Evolutionary conservation across 495 filamentous ascomycete species (phyloP).

Genomic region (Articulospora tetracladia): DNA sequence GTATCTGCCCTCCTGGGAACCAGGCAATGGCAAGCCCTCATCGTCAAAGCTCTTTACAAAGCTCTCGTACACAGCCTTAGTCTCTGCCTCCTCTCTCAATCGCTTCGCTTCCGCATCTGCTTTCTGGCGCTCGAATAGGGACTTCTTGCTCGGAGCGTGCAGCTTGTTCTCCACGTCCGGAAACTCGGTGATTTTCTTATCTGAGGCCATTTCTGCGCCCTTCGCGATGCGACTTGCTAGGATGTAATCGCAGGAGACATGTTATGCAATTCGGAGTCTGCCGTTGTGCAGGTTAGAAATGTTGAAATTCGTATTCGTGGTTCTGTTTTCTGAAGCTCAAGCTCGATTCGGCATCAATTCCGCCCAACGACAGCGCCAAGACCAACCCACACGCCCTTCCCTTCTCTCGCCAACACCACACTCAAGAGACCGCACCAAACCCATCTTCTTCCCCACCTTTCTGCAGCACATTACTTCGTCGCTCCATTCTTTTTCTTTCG

Average conservation of each 20-base stretch:
- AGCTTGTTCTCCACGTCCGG: constrained; percentile 84
- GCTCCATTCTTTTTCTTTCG: neutral
- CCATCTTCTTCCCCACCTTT: neutral
- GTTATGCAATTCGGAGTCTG: neutral
- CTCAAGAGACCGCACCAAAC: neutral
- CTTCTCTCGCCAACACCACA: neutral
- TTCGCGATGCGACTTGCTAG: neutral
- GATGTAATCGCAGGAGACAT: neutral
- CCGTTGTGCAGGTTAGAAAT: neutral
- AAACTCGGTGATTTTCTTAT: constrained; percentile 48
- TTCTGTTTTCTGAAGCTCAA: neutral
- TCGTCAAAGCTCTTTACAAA: constrained; percentile 89
- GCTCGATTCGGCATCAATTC: constrained; percentile 6
- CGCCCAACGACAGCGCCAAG: neutral
- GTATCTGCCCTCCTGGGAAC: constrained; percentile 26
- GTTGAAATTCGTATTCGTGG: neutral
- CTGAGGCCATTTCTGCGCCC: constrained; percentile 9
- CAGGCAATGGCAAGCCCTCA: constrained; percentile 45
- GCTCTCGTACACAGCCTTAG: constrained; percentile 83
- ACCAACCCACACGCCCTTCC: neutral
- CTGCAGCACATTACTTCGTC: neutral
- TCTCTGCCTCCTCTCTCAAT: constrained; percentile 80
- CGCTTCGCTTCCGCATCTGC: constrained; percentile 92
- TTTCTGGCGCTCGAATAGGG: constrained; percentile 88
- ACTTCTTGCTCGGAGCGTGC: constrained; percentile 78